Base-by-base conservation (phyloP, 768 basidiomycete species). In the Trametes elegans region DNA sequence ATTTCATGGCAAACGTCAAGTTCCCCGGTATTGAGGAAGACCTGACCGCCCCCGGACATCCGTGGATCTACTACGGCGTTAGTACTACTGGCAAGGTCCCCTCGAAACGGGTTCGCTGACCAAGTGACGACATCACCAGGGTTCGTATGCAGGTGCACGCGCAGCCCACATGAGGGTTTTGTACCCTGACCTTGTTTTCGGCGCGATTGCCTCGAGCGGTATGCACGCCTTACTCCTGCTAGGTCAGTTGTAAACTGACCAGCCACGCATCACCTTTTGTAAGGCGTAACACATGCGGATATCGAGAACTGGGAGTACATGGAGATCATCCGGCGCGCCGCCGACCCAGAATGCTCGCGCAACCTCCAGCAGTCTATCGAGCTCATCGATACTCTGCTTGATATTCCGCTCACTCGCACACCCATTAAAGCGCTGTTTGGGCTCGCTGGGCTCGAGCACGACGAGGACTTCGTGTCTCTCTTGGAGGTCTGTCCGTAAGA, bases 61-160 rank as follows among this genome's bases (percentile, higher is more conserved):
- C 90, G 8, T 93, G 91, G 91, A 92, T 93, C 51, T 93, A 96
- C 68, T 96, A 96, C 64, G 96, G 96, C 13, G 94, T 92, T 68
- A 36, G 82, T 62, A 57, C 47, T 14, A 5, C 16, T 16, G 27
- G 7, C 9, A 6, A 7, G 23, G 13, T 28, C 4, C 44, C 45
- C 16, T 27, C 5, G 26, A 14, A 24, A 24, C 9, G 21, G 18
- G 16, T 43, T 2, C 13, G 24, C 28, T 16, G 26, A 7, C 26
- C 41, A 3, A 2, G 3, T 13, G 21, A 10, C 8, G n/a, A 35
- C 34, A 35, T 10, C 34, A 7, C 3, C 24, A 88, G 87, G 88
- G 90, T 7, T 93, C 90, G 0, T 96, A 96, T 62, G 93, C 93
- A 9, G 95, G 95, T 56, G 95, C 94, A 7, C 85, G 94, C 11